phyloP scores from a whole-genome alignment of 176 grass and related monocot genomes.

The Triticum dicoccoides region DNA sequence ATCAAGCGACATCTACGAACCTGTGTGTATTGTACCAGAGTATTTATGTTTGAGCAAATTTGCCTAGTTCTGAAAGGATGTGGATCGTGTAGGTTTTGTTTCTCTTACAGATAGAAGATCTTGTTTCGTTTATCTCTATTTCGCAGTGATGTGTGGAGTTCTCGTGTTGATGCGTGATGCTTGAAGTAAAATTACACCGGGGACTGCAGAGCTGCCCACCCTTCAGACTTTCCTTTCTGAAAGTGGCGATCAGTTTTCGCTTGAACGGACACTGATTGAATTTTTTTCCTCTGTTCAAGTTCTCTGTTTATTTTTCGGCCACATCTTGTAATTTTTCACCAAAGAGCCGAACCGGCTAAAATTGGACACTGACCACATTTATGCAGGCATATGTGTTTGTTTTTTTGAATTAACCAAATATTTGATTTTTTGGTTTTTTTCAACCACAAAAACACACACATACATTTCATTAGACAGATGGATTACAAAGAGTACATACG shows the following conservation, averaged over 20 bases:
- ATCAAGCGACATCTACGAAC: background rate
- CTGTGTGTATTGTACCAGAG: background rate
- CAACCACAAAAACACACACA: no score
- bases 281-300: background rate
- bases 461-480: no score
- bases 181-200: background rate
- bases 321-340: background rate
- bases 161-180: background rate
- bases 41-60: background rate
- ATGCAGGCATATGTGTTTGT: no score
- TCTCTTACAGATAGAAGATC: background rate
- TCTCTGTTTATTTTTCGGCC: background rate
- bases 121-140: background rate
- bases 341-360: no score
- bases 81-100: background rate
- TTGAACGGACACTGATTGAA: background rate
- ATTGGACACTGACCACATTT: no score
- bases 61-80: background rate
- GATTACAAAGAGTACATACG: no score
- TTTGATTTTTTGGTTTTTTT: no score
- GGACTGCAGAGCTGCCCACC: background rate
- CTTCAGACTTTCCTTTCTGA: background rate
- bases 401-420: no score
- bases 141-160: background rate
- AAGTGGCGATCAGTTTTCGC: background rate